phyloP scores from a whole-genome alignment of 2,329 filamentous ascomycete genomes.

The Myriangium duriaei region DNA sequence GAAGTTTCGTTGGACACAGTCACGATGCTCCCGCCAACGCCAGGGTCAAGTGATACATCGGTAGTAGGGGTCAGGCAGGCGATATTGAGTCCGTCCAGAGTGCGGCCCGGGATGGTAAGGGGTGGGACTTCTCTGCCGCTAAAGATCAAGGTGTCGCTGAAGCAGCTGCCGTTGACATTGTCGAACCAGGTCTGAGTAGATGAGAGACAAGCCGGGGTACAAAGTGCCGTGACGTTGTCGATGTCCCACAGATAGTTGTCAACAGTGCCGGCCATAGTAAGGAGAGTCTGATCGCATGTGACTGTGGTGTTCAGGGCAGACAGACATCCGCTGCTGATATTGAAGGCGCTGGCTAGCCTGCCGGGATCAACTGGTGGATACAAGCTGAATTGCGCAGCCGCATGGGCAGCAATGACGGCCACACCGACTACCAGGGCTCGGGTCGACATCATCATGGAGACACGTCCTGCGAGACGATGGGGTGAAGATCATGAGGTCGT shows the following conservation, averaged over 20 bases:
- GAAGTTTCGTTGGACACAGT: neutral
- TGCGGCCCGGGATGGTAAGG: neutral
- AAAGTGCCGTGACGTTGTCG: slow-evolving; percentile 3
- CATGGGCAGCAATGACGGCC: neutral
- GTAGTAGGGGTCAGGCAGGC: neutral
- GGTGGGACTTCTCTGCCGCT: neutral
- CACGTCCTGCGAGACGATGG: neutral
- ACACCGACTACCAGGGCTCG: neutral
- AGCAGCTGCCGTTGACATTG: neutral
- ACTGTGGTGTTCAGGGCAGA: slow-evolving; percentile 7
- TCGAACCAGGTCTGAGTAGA: neutral
- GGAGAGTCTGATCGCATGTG: slow-evolving; percentile 5
- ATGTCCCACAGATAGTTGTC: slow-evolving; percentile 2
- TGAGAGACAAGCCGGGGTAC: slow-evolving; percentile 1
- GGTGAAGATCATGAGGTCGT: neutral
- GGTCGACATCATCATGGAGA: neutral
- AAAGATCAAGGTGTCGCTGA: neutral
- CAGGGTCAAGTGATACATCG: neutral
- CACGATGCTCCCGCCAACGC: neutral
- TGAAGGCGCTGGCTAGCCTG: neutral
- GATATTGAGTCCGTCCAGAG: slow-evolving; percentile 1
- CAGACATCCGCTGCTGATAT: neutral
- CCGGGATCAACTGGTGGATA: neutral
- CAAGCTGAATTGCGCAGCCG: neutral
- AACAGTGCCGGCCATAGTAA: slow-evolving; percentile 3